phyloP scores from a whole-genome alignment of 2,329 filamentous ascomycete species.

The Ascochyta clinopodiicola region DNA sequence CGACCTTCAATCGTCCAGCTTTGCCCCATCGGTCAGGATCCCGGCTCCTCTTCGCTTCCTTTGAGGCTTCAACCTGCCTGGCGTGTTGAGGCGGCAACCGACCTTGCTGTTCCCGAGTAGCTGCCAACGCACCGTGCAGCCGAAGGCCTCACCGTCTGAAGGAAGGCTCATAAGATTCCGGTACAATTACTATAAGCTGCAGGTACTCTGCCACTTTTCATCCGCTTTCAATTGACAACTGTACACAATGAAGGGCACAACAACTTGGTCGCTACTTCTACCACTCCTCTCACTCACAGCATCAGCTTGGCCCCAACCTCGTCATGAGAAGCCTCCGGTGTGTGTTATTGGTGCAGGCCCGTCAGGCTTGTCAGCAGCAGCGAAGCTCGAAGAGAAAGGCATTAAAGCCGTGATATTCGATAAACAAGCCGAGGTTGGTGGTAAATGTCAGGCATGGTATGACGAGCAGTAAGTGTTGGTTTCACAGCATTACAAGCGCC shows the following conservation, averaged over 20 bases:
- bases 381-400: constrained; percentile 42
- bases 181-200: constrained; percentile 34
- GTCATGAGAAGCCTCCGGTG: constrained; percentile 38
- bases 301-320: constrained; percentile 36
- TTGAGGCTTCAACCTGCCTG: constrained; percentile 26
- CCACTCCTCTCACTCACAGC: constrained; percentile 31
- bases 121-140: constrained; percentile 49
- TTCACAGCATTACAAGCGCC: constrained; percentile 31
- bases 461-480: constrained; percentile 47
- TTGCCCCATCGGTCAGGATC: constrained; percentile 23
- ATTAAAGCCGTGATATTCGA: constrained; percentile 47
- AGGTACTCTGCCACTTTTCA: constrained; percentile 29
- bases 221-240: constrained; percentile 25
- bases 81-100: constrained; percentile 39
- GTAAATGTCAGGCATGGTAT: constrained; percentile 49
- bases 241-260: constrained; percentile 24
- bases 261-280: constrained; percentile 33
- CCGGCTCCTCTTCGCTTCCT: constrained; percentile 28
- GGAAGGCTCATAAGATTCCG: constrained; percentile 19
- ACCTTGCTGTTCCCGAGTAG: constrained; percentile 29
- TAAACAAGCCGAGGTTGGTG: constrained; percentile 44
- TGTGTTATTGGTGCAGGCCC: constrained; percentile 50
- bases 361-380: constrained; percentile 45
- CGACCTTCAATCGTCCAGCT: constrained; percentile 28
- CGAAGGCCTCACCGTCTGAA: constrained; percentile 24